A percentile compares a stretch with the other conserved stretches of the same genome.
phyloP scores from a whole-genome alignment of 2,329 filamentous ascomycete genomes.

The Lecanosticta acicola region DNA sequence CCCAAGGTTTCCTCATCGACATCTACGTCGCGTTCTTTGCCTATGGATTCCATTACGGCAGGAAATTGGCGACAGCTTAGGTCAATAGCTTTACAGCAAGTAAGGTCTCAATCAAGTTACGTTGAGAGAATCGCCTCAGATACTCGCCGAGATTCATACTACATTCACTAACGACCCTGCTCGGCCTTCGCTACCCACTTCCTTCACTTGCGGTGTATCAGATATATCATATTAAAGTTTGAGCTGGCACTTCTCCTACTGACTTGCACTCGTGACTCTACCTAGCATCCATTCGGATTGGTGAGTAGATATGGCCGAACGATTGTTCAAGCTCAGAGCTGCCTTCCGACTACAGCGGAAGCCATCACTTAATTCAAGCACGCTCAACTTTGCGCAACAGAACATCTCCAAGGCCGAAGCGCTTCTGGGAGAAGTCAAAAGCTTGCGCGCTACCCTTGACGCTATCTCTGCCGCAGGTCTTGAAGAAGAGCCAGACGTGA shows the following conservation, averaged over 20 bases:
- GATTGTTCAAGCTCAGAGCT: too few species aligned
- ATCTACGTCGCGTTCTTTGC: conserved; percentile 31
- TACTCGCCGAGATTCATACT: too few species aligned
- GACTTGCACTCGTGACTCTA: background rate
- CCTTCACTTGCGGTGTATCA: too few species aligned
- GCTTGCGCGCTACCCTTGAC: background rate
- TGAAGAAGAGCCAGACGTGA: background rate
- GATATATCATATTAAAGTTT: too few species aligned
- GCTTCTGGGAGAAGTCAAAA: background rate
- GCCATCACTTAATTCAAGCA: background rate
- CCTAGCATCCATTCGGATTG: background rate
- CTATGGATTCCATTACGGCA: conserved; percentile 25
- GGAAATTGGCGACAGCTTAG: background rate
- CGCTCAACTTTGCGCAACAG: background rate
- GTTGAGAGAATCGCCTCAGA: too few species aligned
- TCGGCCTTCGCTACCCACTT: too few species aligned
- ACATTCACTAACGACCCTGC: too few species aligned
- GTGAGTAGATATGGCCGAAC: background rate
- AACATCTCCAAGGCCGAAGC: background rate
- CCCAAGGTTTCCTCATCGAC: conserved; percentile 28
- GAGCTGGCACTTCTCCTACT: background rate
- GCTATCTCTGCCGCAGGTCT: background rate
- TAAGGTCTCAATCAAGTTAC: too few species aligned
- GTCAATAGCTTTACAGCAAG: background rate
- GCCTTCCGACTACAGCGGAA: background rate